These are phyloP conservation scores for Boletus vinaceobasis DNA, from an alignment of 768 basidiomycete species.

Conservation along the genomic window DNA sequence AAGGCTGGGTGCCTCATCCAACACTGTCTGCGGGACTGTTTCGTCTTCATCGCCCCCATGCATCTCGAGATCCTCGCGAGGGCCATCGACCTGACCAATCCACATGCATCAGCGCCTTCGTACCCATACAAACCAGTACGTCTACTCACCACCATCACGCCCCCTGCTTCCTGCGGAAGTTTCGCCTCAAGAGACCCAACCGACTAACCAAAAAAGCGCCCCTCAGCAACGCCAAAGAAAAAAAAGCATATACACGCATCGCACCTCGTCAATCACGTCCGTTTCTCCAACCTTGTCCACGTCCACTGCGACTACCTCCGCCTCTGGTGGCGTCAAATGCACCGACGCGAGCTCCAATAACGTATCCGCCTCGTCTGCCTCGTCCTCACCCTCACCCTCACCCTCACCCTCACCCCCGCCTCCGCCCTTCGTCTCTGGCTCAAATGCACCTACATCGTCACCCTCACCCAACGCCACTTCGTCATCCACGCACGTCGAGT, in stretches of 20 bases:
- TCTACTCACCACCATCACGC: constrained; percentile 7
- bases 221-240: constrained; percentile 1
- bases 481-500: not conserved
- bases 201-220: not conserved
- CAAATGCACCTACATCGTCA: not conserved
- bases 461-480: not conserved
- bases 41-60: not conserved
- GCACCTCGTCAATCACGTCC: constrained; percentile 12
- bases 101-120: not conserved
- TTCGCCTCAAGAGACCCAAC: not conserved
- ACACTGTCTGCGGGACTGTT: not conserved
- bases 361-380: constrained; percentile 15
- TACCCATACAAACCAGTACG: not conserved
- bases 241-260: not conserved
- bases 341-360: constrained; percentile 26
- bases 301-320: not conserved
- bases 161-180: not conserved
- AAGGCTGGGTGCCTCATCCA: not conserved
- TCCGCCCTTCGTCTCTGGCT: not conserved
- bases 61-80: not conserved
- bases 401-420: not conserved
- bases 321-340: constrained; percentile 11
- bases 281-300: not conserved
- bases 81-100: not conserved
- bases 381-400: not conserved